A percentile compares a stretch with the other conserved stretches of the same genome.
Evolutionary conservation across 192 early-diverging fungal genomes (phyloP).

Genomic region (Coemansia brasiliensis): DNA sequence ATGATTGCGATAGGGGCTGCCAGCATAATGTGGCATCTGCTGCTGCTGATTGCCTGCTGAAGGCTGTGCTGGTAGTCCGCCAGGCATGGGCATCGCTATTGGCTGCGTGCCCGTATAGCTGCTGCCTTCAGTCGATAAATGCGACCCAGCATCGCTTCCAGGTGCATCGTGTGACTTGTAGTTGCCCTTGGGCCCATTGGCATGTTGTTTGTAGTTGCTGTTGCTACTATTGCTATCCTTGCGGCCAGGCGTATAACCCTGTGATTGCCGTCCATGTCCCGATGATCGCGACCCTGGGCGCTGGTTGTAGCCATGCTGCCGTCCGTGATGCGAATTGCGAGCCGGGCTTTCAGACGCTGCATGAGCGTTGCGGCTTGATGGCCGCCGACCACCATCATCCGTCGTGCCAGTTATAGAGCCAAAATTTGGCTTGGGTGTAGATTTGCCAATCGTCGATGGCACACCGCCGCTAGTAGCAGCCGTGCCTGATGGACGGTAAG

Average conservation of each 20-base stretch:
- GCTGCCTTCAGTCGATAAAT: conserved; percentile 9
- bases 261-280: conserved; percentile 42
- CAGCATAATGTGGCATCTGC: conserved; percentile 30
- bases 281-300: conserved; percentile 49
- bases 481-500: conserved; percentile 8
- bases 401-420: conserved; percentile 37
- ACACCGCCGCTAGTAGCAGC: conserved; percentile 52
- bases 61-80: conserved; percentile 17
- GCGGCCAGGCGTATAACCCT: conserved; percentile 25
- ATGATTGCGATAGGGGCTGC: conserved; percentile 40
- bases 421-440: conserved; percentile 51
- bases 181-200: conserved; percentile 22
- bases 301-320: conserved; percentile 28
- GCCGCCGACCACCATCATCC: conserved; percentile 17
- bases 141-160: conserved; percentile 8
- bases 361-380: conserved; percentile 6
- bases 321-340: conserved; percentile 21
- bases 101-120: conserved; percentile 19
- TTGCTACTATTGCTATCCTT: conserved; percentile 33
- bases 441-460: conserved; percentile 32
- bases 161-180: conserved; percentile 33
- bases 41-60: conserved; percentile 19
- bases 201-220: conserved; percentile 30
- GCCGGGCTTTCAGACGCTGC: conserved; percentile 11
- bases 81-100: conserved; percentile 17